phyloP scores from a whole-genome alignment of 805 yeast genomes.

The Ogataea henricii region DNA sequence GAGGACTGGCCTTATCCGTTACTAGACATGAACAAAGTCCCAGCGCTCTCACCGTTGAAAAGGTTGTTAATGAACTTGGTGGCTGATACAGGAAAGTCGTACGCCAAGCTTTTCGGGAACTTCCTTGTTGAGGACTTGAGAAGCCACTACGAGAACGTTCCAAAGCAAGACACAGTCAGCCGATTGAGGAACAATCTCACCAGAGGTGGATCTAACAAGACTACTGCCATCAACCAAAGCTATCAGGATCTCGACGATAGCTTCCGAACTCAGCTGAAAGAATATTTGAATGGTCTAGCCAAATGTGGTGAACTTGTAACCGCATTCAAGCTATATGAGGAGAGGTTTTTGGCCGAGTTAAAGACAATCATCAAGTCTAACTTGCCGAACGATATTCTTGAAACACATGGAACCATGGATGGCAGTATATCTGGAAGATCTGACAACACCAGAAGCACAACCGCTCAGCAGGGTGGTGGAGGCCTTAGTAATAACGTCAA shows the following conservation, averaged over 20 bases:
- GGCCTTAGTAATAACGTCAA: constrained; percentile 48
- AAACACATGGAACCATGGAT: constrained; percentile 10
- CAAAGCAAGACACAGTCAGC: constrained; percentile 49
- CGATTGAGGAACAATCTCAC: constrained; percentile 40
- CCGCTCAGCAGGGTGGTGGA: constrained; percentile 30
- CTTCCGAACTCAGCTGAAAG: constrained; percentile 46
- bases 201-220: constrained; percentile 13
- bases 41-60: constrained; percentile 52
- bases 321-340: constrained; percentile 69
- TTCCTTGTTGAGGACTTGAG: constrained; percentile 63
- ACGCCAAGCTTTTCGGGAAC: constrained; percentile 57
- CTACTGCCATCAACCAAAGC: not conserved
- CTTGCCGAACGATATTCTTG: constrained; percentile 53
- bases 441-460: constrained; percentile 29
- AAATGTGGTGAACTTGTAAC: constrained; percentile 61
- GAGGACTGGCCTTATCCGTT: constrained; percentile 48
- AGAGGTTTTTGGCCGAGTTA: constrained; percentile 65
- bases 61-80: constrained; percentile 57
- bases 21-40: constrained; percentile 44
- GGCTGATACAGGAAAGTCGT: constrained; percentile 69
- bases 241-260: constrained; percentile 26
- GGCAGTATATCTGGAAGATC: constrained; percentile 30
- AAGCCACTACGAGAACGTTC: constrained; percentile 50
- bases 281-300: constrained; percentile 55
- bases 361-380: constrained; percentile 68